Evolutionary conservation across 495 filamentous ascomycete genomes (phyloP), one percentile per base, ranked within the genome.

Genomic region (Aspergillus nidulans): DNA sequence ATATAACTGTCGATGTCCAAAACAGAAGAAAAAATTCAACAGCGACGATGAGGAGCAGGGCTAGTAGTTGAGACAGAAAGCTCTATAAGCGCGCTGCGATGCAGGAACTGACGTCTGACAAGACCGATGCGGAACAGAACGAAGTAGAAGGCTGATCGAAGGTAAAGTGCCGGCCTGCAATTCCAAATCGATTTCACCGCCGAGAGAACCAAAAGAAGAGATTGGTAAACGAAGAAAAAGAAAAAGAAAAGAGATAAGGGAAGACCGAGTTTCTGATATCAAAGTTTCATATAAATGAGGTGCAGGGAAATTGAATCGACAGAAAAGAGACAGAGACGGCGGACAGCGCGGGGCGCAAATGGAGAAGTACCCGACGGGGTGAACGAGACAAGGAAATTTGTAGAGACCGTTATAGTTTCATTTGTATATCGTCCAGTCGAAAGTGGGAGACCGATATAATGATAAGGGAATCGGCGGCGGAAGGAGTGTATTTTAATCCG

Each of bases 351-450:
- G 58, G 58, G 62, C 66, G 73, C 73, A 71, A 62, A 43, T 65
- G 70, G 61, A 62, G 69, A 55, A n/a, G 63, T 72, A 76, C 77
- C 78, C 69, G n/a, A 38, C 38, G 46, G 58, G 72, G 72, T 66
- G 64, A 76, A 69, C 52, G 74, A 77, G 66, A 65, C 57, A 66
- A 72, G 73, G 70, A 76, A 76, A 74, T 68, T n/a, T 65, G 72
- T 75, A 79, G 75, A 70, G 73, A 77, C 82, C 78, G 81, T 87
- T 84, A 87, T 82, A 70, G 74, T 73, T 78, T 82, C 83, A 87
- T 87, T 69, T 65, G 76, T 78, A 77, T 76, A 74, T 80, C 70
- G 71, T 69, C 69, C 65, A 62, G 63, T 45, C 62, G 66, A 65
- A 68, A 75, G 73, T 69, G 61, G 74, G 64, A 62, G 64, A 70